Percentiles rank a stretch among this genome's conserved stretches.
Conservation (phyloP, 1,139 yeast genomes). For the Protomyces macrosporus region DNA sequence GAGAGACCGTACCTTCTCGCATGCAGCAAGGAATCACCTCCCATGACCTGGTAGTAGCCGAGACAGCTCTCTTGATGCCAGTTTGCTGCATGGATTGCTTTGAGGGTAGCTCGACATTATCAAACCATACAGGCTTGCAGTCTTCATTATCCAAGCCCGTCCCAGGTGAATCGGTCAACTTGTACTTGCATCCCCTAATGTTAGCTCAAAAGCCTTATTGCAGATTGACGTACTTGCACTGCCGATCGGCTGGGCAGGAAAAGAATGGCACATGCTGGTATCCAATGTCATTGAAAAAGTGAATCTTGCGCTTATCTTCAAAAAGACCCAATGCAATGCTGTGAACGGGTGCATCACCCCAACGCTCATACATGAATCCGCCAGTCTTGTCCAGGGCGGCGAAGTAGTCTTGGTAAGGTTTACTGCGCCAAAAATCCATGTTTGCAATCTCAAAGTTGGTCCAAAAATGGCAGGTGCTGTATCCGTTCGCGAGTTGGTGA, state of each 20-base stretch:
- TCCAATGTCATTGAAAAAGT: conserved; percentile 44
- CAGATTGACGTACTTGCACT: background rate
- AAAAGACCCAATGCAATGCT: conserved; percentile 34
- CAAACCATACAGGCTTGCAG: conserved; percentile 24
- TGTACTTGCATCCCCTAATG: conserved; percentile 4
- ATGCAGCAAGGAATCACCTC: too few relatives aligned
- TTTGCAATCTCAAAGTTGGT: conserved; percentile 66
- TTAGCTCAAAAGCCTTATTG: background rate
- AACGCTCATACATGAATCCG: conserved; percentile 83
- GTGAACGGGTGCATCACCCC: conserved; percentile 93
- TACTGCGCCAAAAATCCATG: conserved; percentile 66
- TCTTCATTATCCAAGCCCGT: conserved; percentile 23
- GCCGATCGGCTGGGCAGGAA: conserved; percentile 9
- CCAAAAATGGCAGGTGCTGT: conserved; percentile 68
- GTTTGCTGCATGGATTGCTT: background rate
- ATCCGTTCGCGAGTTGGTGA: conserved; percentile 41
- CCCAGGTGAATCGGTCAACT: conserved; percentile 12
- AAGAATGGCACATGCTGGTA: conserved; percentile 25
- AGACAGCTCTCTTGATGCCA: too few relatives aligned
- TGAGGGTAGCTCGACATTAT: conserved; percentile 3
- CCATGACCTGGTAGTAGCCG: too few relatives aligned
- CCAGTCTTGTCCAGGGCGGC: conserved; percentile 70
- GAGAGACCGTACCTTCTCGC: too few relatives aligned
- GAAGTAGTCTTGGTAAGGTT: conserved; percentile 64
- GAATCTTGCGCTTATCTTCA: conserved; percentile 15